Percentiles rank a stretch among this genome's conserved stretches.
Conservation (phyloP, 2,329 filamentous ascomycete species). For the Samsoniella hepiali region DNA sequence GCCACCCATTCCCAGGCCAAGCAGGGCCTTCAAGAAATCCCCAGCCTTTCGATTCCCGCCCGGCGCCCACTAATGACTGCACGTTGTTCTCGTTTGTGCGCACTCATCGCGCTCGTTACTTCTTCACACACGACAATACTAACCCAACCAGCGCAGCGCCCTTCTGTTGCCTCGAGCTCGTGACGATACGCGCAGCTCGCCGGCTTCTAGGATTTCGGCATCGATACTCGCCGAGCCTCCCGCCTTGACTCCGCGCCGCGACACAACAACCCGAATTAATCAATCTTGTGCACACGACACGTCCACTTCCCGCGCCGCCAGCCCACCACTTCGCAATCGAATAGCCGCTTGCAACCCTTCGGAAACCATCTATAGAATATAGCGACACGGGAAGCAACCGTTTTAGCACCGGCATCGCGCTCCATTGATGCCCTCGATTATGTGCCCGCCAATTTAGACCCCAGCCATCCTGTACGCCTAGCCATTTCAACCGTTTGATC, state of each 20-base stretch:
- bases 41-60: constrained; percentile 13
- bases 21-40: background rate
- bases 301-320: background rate
- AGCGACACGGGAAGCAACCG: background rate
- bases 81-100: constrained; percentile 7
- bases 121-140: constrained; percentile 17
- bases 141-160: constrained; percentile 12
- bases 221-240: background rate
- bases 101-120: background rate
- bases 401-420: background rate
- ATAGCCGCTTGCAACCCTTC: background rate
- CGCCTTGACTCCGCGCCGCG: background rate
- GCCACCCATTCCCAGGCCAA: constrained; percentile 11
- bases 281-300: constrained; percentile 10
- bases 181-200: constrained; percentile 13
- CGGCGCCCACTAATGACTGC: background rate
- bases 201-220: constrained; percentile 5
- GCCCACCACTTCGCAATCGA: background rate
- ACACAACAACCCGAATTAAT: background rate
- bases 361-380: background rate
- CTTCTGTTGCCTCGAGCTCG: constrained; percentile 13
- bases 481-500: constrained; percentile 12
- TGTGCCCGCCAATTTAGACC: constrained; percentile 14
- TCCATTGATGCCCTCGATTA: constrained; percentile 15
- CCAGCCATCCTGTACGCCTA: constrained; percentile 11